A percentile compares a stretch with the other conserved stretches of the same genome.
Conservation (phyloP, 176 grass and related monocot species). For the Phragmites australis region DNA sequence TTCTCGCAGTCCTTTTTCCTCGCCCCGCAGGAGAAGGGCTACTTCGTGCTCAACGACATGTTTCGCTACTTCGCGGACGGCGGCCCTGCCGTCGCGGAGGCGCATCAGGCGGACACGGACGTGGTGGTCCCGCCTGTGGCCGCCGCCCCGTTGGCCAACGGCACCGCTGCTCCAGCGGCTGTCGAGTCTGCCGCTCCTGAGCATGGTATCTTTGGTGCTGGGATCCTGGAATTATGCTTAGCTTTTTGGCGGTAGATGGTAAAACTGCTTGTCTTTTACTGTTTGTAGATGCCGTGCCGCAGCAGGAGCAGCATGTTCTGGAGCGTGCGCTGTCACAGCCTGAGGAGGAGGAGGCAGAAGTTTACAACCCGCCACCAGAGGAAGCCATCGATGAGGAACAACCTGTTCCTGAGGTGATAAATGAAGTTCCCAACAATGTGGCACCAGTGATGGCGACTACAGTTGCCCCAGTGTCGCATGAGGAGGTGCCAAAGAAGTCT, state of each 20-base stretch:
- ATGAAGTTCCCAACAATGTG: constrained; percentile 56
- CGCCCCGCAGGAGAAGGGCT: constrained; percentile 83
- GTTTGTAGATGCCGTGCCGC: constrained; percentile 17
- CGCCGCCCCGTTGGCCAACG: constrained; percentile 42
- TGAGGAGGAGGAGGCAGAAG: constrained; percentile 51
- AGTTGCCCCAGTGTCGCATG: constrained; percentile 13
- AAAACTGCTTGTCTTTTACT: constrained; percentile 1
- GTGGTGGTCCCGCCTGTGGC: not conserved
- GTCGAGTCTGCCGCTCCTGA: constrained; percentile 19
- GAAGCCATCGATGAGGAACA: constrained; percentile 58
- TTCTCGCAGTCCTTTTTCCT: constrained; percentile 93
- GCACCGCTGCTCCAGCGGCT: constrained; percentile 3
- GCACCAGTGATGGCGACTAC: not conserved
- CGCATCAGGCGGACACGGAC: constrained; percentile 1
- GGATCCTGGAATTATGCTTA: not conserved
- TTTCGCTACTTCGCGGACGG: constrained; percentile 54
- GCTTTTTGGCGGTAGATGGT: constrained; percentile 8
- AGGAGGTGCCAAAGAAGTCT: constrained; percentile 76
- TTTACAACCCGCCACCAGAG: constrained; percentile 57
- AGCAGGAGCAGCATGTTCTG: constrained; percentile 31
- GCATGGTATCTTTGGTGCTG: constrained; percentile 42
- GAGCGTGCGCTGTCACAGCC: constrained; percentile 17
- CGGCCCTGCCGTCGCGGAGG: constrained; percentile 1
- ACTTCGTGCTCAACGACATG: constrained; percentile 80
- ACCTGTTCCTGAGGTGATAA: constrained; percentile 52